Evolutionary conservation across 768 basidiomycete genomes (phyloP).

Genomic region (Amanita exitialis): DNA sequence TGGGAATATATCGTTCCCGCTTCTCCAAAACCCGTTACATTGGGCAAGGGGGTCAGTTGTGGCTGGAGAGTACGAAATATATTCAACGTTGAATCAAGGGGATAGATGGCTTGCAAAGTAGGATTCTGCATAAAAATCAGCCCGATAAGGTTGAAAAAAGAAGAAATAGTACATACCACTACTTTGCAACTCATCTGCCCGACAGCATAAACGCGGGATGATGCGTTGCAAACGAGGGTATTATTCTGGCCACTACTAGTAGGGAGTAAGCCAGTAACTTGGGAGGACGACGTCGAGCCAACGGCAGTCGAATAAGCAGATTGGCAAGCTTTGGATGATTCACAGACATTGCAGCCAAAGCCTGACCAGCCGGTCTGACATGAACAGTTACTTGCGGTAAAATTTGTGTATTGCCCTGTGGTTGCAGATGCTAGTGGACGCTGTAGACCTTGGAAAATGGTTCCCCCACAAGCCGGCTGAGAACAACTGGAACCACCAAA

Average conservation of each 20-base stretch:
- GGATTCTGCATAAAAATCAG: conserved; percentile 49
- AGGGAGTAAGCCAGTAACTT: conserved; percentile 16
- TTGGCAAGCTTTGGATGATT: conserved; percentile 56
- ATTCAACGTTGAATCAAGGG: conserved; percentile 61
- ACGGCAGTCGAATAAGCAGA: conserved; percentile 39
- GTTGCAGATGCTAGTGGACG: conserved; percentile 38
- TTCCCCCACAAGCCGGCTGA: conserved; percentile 69
- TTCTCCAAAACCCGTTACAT: conserved; percentile 47
- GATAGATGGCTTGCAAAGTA: conserved; percentile 69
- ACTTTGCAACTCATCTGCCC: conserved; percentile 83
- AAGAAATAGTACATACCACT: conserved; percentile 36
- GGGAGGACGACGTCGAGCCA: conserved; percentile 17
- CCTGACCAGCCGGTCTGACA: conserved; percentile 76
- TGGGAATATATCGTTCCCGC: conserved; percentile 52
- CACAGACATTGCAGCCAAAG: conserved; percentile 73
- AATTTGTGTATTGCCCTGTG: conserved; percentile 44
- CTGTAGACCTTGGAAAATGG: conserved; percentile 61
- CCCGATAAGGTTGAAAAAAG: background rate
- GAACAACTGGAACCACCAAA: conserved; percentile 68
- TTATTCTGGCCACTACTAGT: conserved; percentile 33
- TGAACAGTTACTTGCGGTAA: conserved; percentile 56
- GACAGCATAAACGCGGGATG: conserved; percentile 63
- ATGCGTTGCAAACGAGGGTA: conserved; percentile 65
- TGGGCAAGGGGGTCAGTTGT: conserved; percentile 57
- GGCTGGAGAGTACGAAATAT: conserved; percentile 71